Conservation (phyloP, 2,329 filamentous ascomycete species). For the Xylariaceae sp. region DNA sequence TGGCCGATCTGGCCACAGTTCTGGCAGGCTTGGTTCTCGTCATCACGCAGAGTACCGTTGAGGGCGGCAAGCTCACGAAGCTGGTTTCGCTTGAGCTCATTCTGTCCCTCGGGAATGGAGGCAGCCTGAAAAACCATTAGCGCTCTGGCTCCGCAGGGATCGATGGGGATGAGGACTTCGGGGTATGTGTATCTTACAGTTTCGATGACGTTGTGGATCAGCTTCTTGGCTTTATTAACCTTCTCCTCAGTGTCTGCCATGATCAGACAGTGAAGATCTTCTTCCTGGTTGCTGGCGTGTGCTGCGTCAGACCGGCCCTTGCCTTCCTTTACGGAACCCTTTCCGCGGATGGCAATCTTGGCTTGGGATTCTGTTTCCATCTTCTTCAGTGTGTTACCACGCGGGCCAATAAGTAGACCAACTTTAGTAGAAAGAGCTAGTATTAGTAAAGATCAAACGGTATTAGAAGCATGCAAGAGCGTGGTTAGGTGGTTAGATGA, state of each 20-base stretch:
- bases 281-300: slow-evolving; percentile 99
- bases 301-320: slow-evolving; percentile 98
- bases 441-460: slow-evolving; percentile 70
- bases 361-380: slow-evolving; percentile 97
- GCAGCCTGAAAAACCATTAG: slow-evolving; percentile 64
- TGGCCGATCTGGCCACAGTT: slow-evolving; percentile 99
- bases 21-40: slow-evolving; percentile 98
- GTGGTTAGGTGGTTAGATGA: slow-evolving; percentile 34
- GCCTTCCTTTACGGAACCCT: slow-evolving; percentile 99
- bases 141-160: neutral
- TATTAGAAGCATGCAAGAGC: slow-evolving; percentile 33
- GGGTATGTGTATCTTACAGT: slow-evolving; percentile 62
- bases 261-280: slow-evolving; percentile 97
- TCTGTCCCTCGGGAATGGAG: slow-evolving; percentile 97
- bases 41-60: slow-evolving; percentile 97
- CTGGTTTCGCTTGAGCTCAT: slow-evolving; percentile 98
- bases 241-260: slow-evolving; percentile 99
- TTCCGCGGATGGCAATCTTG: slow-evolving; percentile 99
- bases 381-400: slow-evolving; percentile 99
- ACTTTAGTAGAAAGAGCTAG: slow-evolving; percentile 88
- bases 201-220: slow-evolving; percentile 98
- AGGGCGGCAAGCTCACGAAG: slow-evolving; percentile 94
- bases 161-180: neutral
- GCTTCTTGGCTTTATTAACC: slow-evolving; percentile 97
- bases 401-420: slow-evolving; percentile 98